Evolutionary conservation across 2,329 filamentous ascomycete genomes (phyloP), one percentile per base, ranked within the genome.

Genomic region (Ophiocordyceps sinensis): DNA sequence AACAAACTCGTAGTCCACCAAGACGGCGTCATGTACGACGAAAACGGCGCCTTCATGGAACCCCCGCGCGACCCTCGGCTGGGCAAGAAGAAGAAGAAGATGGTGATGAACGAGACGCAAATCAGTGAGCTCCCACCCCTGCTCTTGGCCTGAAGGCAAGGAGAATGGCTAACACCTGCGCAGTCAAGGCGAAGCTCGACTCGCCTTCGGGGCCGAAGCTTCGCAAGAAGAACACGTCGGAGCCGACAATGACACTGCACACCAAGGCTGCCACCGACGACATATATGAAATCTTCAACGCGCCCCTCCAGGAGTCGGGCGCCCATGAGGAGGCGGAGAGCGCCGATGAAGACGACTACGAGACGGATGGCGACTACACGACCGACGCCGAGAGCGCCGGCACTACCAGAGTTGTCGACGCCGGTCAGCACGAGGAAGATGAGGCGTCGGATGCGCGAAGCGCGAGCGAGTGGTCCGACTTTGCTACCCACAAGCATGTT

Each of bases 161-260:
- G 12, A 1, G 14, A 2, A 10, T 34, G n/a, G 35, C 58, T 64
- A 52, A 70, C 50, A 43, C 13, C 9, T 12, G 32, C 28, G 45
- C 50, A 91, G 86, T 96, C 60, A 91, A 94, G 69, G 82, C 87
- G 43, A 95, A 95, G 51, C 68, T 96, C 41, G 85, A 91, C 53
- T 95, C 89, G 2, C 89, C 88, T 0, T 84, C 84, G 0, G 76
- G 79, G n/a, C 79, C 78, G 4, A 96, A 93, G 60, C 71, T 89
- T 42, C 82, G 80, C 48, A 85, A 85, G 59, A 91, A 83, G 58
- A 79, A 79, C 50, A 49, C 61, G 2, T 66, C 72, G 40, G 89
- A 96, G 60, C 85, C 88, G n/a, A 98, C 91, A 2, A 95, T 98
- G 88, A 98, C 91, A 1, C 76, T 98, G 49, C 87, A 96, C 56